Percentiles rank a stretch among this genome's conserved stretches.
phyloP scores from a whole-genome alignment of 441 rosid species.

The Populus hybrid region DNA sequence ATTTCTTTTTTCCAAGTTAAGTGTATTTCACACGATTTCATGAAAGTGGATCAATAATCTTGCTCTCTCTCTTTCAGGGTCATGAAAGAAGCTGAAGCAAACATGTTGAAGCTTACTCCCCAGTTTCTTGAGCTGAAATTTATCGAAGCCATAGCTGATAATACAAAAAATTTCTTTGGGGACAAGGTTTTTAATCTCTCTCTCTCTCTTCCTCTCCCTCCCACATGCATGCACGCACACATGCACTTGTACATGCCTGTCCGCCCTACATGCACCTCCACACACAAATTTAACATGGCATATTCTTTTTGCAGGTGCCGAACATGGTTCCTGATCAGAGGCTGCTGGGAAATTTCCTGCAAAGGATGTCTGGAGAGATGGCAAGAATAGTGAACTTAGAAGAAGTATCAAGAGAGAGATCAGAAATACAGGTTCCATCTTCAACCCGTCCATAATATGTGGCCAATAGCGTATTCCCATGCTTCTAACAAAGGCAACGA shows the following conservation, averaged over 20 bases:
- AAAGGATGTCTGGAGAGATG: slow-evolving; percentile 31
- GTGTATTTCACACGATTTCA: background rate
- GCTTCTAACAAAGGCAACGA: background rate
- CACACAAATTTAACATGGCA: background rate
- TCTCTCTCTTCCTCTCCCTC: slow-evolving; percentile 4
- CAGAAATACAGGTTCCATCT: too few species aligned
- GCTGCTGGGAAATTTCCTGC: slow-evolving; percentile 73
- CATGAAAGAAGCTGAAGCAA: slow-evolving; percentile 86
- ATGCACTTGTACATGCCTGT: background rate
- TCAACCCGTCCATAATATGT: background rate
- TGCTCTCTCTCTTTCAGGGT: slow-evolving; percentile 34
- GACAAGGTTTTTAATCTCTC: slow-evolving; percentile 52
- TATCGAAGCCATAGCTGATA: slow-evolving; percentile 76
- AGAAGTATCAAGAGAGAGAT: background rate
- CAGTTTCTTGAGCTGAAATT: slow-evolving; percentile 80
- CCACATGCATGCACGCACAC: slow-evolving; percentile 1
- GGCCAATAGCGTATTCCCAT: background rate
- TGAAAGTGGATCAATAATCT: background rate
- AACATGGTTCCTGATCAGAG: slow-evolving; percentile 87
- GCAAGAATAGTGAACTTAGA: slow-evolving; percentile 16
- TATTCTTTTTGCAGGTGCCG: slow-evolving; percentile 50
- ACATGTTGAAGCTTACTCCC: slow-evolving; percentile 82
- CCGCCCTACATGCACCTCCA: background rate
- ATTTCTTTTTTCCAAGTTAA: background rate
- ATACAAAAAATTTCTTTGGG: slow-evolving; percentile 85